phyloP scores from a whole-genome alignment of 192 early-diverging fungal species.

The Entomortierella beljakovae region DNA sequence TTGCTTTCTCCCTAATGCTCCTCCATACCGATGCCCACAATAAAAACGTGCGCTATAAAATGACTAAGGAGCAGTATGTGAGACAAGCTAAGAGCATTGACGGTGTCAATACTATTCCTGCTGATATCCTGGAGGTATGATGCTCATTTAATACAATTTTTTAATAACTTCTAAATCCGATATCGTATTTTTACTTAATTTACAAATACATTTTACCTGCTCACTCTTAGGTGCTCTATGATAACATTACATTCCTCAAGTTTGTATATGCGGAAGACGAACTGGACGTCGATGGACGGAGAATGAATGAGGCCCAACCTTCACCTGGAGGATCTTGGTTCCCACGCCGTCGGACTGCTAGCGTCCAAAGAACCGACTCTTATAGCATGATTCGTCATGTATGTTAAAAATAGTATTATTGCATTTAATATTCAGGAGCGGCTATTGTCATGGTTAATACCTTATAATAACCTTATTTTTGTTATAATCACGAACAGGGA shows the following conservation, averaged over 20 bases:
- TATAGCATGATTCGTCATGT: constrained; percentile 59
- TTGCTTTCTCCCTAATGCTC: constrained; percentile 85
- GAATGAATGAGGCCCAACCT: constrained; percentile 37
- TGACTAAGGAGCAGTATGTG: constrained; percentile 85
- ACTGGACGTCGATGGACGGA: constrained; percentile 55
- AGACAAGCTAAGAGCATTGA: constrained; percentile 76
- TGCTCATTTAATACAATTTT: neutral
- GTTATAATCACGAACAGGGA: constrained; percentile 15
- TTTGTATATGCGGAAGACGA: constrained; percentile 68
- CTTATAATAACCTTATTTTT: too few relatives aligned
- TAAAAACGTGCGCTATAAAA: constrained; percentile 81
- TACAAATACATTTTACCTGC: neutral
- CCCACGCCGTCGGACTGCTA: constrained; percentile 35
- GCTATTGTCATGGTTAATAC: too few relatives aligned
- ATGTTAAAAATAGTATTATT: constrained; percentile 5
- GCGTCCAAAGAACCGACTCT: constrained; percentile 42
- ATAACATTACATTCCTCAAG: constrained; percentile 66
- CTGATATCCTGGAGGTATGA: constrained; percentile 78
- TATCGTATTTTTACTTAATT: neutral
- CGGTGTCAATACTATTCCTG: constrained; percentile 69
- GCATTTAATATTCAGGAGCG: too few relatives aligned
- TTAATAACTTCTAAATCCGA: neutral
- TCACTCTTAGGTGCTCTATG: constrained; percentile 62
- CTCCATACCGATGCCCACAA: constrained; percentile 92
- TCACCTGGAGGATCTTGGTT: constrained; percentile 32